These are phyloP conservation scores for Circinella minor DNA, from an alignment of 371 early-diverging fungal species.

Conservation along the genomic window DNA sequence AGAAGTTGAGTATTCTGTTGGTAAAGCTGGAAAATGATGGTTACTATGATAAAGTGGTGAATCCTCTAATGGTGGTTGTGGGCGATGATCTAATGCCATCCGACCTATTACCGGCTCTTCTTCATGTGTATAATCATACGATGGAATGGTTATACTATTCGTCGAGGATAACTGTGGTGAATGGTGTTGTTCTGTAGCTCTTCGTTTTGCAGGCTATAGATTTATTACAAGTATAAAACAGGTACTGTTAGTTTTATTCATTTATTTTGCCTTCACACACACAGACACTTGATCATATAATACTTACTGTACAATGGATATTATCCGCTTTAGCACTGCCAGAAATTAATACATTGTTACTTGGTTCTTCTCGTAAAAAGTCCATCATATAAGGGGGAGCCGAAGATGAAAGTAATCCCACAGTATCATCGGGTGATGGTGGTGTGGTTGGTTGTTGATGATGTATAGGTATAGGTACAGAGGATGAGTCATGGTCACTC, in stretches of 20 bases:
- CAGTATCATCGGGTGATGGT: slow-evolving; percentile 38
- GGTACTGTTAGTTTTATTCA: no score
- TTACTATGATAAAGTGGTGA: not conserved
- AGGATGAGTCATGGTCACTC: not conserved
- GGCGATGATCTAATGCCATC: slow-evolving; percentile 12
- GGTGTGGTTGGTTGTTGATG: slow-evolving; percentile 17
- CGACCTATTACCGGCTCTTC: not conserved
- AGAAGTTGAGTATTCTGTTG: not conserved
- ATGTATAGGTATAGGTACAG: slow-evolving; percentile 6
- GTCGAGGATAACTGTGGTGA: slow-evolving; percentile 13
- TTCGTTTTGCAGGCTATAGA: slow-evolving; percentile 22
- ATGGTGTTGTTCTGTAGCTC: slow-evolving; percentile 11
- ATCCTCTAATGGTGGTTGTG: slow-evolving; percentile 5
- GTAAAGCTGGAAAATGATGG: slow-evolving; percentile 9
- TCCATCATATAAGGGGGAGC: slow-evolving; percentile 41
- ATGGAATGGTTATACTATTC: slow-evolving; percentile 26
- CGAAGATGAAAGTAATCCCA: slow-evolving; percentile 32
- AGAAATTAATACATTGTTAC: slow-evolving; percentile 15
- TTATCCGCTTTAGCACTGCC: slow-evolving; percentile 17
- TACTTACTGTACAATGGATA: slow-evolving; percentile 13
- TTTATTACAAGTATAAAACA: not conserved
- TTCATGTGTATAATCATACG: slow-evolving; percentile 14
- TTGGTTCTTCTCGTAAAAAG: slow-evolving; percentile 19
- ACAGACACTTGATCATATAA: not conserved
- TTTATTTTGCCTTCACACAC: no score